Evolutionary conservation across 805 yeast species (phyloP), one percentile per base, ranked within the genome.

Genomic region (Saccharomyces paradoxus): DNA sequence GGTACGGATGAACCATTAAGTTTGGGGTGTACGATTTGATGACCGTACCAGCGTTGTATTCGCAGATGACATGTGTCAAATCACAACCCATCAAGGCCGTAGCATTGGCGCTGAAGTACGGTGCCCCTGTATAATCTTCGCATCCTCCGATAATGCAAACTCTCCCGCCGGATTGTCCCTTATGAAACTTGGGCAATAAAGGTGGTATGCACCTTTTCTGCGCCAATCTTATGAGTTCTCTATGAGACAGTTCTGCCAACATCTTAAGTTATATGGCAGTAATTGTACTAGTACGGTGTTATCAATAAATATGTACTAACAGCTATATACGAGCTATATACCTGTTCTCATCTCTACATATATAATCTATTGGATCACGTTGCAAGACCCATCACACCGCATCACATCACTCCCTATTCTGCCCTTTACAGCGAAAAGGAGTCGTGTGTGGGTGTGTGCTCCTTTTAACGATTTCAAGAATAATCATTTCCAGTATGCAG

Each of bases 111-210:
- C 96, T 80, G 68, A 94, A 94, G 70, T 77, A 94, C 1, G 98
- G 98, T 0, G 99, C 99, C 0, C 99, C 99, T 0, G 97, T 91
- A 68, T 90, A 92, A 68, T 92, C 97, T 68, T 87, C 91, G 68
- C 94, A 85, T 1, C 99, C 99, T 24, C 99, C 99, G 58, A 92
- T 80, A 0, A 92, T 88, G 10, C 85, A 89, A 1, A 92, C 76
- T 55, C 89, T 78, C 4, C 98, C 98, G 5, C 98, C 98, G 5
- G 82, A 77, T 68, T 92, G 98, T 24, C 99, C 99, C 69, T 92
- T 92, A 72, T 92, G 86, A 67, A 87, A 86, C 14, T 66, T 63
- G 4, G 87, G 81, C 2, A 78, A 71, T 32, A 91, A 71, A 1
- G 96, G 97, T 44, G 96, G 97, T 9, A 92, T 76, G 37, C 89